Evolutionary conservation across 495 filamentous ascomycete species (phyloP), one percentile per base, ranked within the genome.

Genomic region (Lasiosphaeris hirsuta): DNA sequence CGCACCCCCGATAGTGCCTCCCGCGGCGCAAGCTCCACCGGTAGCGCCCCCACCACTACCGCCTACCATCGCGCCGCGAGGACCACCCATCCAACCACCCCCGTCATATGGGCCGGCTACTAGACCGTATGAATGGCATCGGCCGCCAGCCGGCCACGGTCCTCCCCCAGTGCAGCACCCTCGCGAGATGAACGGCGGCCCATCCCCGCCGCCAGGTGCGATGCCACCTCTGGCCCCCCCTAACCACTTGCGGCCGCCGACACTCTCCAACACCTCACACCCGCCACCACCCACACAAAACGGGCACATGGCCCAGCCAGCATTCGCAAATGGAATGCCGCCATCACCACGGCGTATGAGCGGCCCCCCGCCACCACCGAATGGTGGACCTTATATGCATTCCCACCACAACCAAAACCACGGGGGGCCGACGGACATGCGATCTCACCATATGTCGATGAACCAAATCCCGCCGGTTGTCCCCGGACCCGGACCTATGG

Each of bases 171-270:
- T 68, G 10, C 68, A 76, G 50, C 70, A 53, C 0, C 11, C 39
- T n/a, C 64, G 67, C n/a, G 65, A 78, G 15, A 65, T 78, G 15
- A 80, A 77, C 60, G 72, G 74, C 38, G 65, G 62, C 19, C 70
- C 72, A 4, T 68, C 74, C 17, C 73, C 64, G 3, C 61, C 63
- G 14, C 69, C 58, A 37, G 63, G 51, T 52, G 47, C 45, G 35
- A 76, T 75, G 42, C 59, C 78, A 51, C 60, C 75, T 42, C 67
- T 78, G 51, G 66, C 73, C 52, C 67, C 73, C 61, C 68, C 71
- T 46, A 72, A 72, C 19, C 71, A 72, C 50, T 69, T 79, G 8
- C 72, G 75, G 19, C 75, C 75, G 0, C 73, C 72, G 11, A 69
- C 73, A 8, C 70, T 75, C 30, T 59, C 46, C 13, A 57, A 39